phyloP scores from a whole-genome alignment of 2,329 filamentous ascomycete genomes.

The Fusarium oligoseptatum region DNA sequence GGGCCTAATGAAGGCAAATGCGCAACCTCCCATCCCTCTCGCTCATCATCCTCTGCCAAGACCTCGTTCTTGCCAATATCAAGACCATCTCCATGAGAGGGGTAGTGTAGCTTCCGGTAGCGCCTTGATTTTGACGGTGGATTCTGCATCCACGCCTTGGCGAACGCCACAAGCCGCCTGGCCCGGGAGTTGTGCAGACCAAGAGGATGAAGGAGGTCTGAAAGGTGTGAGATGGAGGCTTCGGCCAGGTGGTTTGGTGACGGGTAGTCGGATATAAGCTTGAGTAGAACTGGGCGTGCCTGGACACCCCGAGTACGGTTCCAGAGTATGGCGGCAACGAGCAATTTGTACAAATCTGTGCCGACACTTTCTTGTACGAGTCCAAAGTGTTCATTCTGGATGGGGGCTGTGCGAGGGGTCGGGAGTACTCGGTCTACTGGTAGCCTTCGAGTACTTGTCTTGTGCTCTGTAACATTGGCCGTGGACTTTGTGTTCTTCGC shows the following conservation, averaged over 20 bases:
- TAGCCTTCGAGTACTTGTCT: not conserved
- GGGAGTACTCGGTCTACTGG: not conserved
- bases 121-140: slow-evolving; percentile 10
- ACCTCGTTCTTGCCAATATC: slow-evolving; percentile 23
- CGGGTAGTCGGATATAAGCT: slow-evolving; percentile 1
- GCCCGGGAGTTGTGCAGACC: slow-evolving; percentile 33
- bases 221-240: slow-evolving; percentile 9
- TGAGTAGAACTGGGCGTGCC: slow-evolving; percentile 12
- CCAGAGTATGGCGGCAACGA: slow-evolving; percentile 35
- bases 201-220: slow-evolving; percentile 24
- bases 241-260: slow-evolving; percentile 3
- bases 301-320: slow-evolving; percentile 27
- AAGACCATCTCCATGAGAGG: slow-evolving; percentile 3
- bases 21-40: slow-evolving; percentile 31
- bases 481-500: not conserved
- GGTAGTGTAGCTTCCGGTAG: slow-evolving; percentile 33
- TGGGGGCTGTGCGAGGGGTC: slow-evolving; percentile 10
- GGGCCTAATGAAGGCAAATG: slow-evolving; percentile 31
- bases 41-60: slow-evolving; percentile 14
- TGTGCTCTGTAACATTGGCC: not conserved
- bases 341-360: slow-evolving; percentile 14
- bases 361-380: slow-evolving; percentile 32
- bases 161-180: slow-evolving; percentile 26
- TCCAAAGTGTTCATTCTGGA: slow-evolving; percentile 5
- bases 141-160: slow-evolving; percentile 16